phyloP scores from a whole-genome alignment of 2,329 filamentous ascomycete species.

The Penicillium sp. region DNA sequence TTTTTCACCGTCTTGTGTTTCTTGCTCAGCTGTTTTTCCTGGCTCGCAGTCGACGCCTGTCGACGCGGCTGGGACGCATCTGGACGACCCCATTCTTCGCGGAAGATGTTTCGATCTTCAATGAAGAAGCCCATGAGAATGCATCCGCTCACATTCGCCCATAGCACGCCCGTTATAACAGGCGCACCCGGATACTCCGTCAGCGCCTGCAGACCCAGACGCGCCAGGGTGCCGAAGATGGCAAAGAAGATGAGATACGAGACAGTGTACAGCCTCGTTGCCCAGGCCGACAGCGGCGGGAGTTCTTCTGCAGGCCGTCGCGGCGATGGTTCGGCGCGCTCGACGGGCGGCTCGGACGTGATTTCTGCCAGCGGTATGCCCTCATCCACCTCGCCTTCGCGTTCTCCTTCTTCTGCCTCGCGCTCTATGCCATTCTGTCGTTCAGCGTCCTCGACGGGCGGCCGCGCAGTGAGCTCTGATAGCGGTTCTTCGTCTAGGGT shows the following conservation, averaged over 20 bases:
- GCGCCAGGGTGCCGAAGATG: constrained; percentile 75
- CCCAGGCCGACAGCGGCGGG: constrained; percentile 44
- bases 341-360: constrained; percentile 8
- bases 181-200: constrained; percentile 77
- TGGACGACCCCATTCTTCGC: constrained; percentile 56
- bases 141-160: constrained; percentile 83
- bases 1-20: constrained; percentile 67
- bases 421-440: background rate
- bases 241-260: constrained; percentile 85
- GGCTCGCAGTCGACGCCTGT: constrained; percentile 11
- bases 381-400: background rate
- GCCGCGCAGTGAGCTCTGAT: constrained; percentile 5
- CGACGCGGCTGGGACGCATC: constrained; percentile 27
- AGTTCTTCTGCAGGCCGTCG: constrained; percentile 30
- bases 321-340: constrained; percentile 21
- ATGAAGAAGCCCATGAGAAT: constrained; percentile 79
- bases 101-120: constrained; percentile 74
- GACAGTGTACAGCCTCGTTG: constrained; percentile 64
- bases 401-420: background rate
- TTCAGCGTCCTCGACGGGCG: constrained; percentile 6
- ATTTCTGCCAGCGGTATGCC: constrained; percentile 11
- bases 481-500: constrained; percentile 5
- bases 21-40: constrained; percentile 43
- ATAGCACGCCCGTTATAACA: constrained; percentile 68
- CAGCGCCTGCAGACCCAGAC: constrained; percentile 73